phyloP scores from a whole-genome alignment of 306 rosid genomes.

The Vicia villosa region DNA sequence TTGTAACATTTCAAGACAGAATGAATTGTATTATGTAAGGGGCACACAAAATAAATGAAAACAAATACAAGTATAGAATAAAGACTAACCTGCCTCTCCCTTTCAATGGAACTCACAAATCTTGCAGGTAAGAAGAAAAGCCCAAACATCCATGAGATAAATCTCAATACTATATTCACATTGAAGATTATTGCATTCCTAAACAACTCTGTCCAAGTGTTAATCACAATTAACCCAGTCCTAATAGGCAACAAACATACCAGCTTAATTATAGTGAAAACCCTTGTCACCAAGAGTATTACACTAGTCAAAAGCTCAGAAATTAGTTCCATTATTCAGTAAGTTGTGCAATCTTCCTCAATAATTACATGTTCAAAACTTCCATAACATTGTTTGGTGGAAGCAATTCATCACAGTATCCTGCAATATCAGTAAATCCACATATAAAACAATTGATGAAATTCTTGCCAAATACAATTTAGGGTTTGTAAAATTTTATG shows the following conservation, averaged over 20 bases:
- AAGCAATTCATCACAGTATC: slow-evolving; percentile 25
- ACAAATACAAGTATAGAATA: not conserved
- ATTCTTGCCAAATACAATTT: not conserved
- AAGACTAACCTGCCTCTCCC: slow-evolving; percentile 69
- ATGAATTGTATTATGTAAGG: slow-evolving; percentile 3
- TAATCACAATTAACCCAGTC: slow-evolving; percentile 43
- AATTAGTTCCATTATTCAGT: slow-evolving; percentile 53
- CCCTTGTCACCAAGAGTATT: slow-evolving; percentile 50
- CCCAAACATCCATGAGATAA: slow-evolving; percentile 53
- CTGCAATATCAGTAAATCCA: slow-evolving; percentile 40
- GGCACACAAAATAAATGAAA: slow-evolving; percentile 6
- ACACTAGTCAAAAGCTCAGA: slow-evolving; percentile 43
- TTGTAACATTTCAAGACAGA: not conserved
- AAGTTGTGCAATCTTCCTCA: slow-evolving; percentile 33
- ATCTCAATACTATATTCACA: slow-evolving; percentile 50
- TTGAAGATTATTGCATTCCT: slow-evolving; percentile 47
- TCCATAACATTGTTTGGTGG: slow-evolving; percentile 19
- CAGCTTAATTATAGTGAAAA: slow-evolving; percentile 48
- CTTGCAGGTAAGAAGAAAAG: slow-evolving; percentile 65
- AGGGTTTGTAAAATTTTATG: slow-evolving; percentile 5
- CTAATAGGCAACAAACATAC: slow-evolving; percentile 55
- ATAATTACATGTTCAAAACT: slow-evolving; percentile 38
- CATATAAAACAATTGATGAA: not conserved
- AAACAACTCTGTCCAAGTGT: slow-evolving; percentile 64
- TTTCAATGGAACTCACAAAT: slow-evolving; percentile 52